Evolutionary conservation across 2,329 filamentous ascomycete genomes (phyloP), one percentile per base, ranked within the genome.

Genomic region (Cytospora schulzeri): DNA sequence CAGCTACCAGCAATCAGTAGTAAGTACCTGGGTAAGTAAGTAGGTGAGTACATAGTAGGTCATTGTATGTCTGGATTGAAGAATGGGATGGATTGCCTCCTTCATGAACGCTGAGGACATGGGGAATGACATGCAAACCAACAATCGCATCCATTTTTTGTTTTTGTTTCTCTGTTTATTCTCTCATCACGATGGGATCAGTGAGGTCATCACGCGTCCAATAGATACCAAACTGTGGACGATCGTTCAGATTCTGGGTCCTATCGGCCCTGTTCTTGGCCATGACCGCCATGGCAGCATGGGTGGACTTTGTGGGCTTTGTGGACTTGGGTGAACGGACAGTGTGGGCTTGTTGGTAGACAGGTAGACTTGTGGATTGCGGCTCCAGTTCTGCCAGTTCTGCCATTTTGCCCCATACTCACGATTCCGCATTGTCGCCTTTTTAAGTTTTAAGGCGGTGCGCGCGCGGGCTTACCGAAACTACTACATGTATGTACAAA

Each of bases 181-280:
- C 15, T 22, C 41, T 24, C n/a, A 19, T 48, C 45, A 24, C 22
- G n/a, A 48, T 24, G 45, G 45, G 14, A 12, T 24, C 45, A 24
- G 22, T 48, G 45, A 48, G 45, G 45, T 48, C 45, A 48, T 48
- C n/a, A 24, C n/a, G 8, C 45, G 9, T 48, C 45, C 45, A 48
- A 48, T n/a, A 48, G 45, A 48, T 7, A 24, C 45, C 33, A 12
- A 48, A 48, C 45, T 48, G 45, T 48, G 9, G 35, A 35, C 51
- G n/a, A 35, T 52, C 59, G 28, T 29, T 52, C n/a, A 45, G n/a
- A 33, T 45, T 31, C 28, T 19, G 19, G 26, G n/a, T 50, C 38
- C 52, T 50, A 56, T 62, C 60, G 60, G 60, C 52, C 60, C 60
- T 62, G 60, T 45, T 62, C 51, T 45, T 55, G 52, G 60, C 38